These are phyloP conservation scores for Stenogyne calaminthoides DNA, from an alignment of 305 asterid genomes.

Conservation along the genomic window DNA sequence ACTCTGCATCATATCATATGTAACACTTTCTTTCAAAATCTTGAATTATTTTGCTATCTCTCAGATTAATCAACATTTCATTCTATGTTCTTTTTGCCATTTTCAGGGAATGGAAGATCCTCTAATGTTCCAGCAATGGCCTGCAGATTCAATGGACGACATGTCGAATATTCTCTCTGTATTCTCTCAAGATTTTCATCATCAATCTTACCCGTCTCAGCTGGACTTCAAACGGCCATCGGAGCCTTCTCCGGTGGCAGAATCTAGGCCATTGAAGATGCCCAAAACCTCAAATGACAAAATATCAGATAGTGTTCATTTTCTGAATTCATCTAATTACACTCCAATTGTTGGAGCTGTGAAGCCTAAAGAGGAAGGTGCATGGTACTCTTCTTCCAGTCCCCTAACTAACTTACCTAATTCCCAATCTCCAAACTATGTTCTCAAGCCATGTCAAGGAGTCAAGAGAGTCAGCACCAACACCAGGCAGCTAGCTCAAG, in stretches of 20 bases:
- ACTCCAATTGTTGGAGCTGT: slow-evolving; percentile 28
- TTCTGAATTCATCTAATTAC: neutral
- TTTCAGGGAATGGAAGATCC: slow-evolving; percentile 54
- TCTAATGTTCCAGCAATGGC: slow-evolving; percentile 49
- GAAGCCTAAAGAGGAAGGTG: slow-evolving; percentile 39
- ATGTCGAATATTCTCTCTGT: slow-evolving; percentile 28
- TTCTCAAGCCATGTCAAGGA: slow-evolving; percentile 45
- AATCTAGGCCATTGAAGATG: slow-evolving; percentile 43
- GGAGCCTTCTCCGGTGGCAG: slow-evolving; percentile 21
- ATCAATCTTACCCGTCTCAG: slow-evolving; percentile 17
- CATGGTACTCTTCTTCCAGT: slow-evolving; percentile 33
- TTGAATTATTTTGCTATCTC: neutral
- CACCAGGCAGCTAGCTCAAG: slow-evolving; percentile 38
- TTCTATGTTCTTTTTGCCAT: neutral
- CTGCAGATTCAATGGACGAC: slow-evolving; percentile 34
- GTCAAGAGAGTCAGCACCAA: slow-evolving; percentile 41
- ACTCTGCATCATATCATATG: neutral
- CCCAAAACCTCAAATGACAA: slow-evolving; percentile 33
- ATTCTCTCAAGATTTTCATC: slow-evolving; percentile 35
- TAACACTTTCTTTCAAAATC: neutral
- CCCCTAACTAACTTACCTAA: neutral
- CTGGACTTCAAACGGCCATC: slow-evolving; percentile 41
- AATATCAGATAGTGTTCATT: neutral
- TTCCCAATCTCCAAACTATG: slow-evolving; percentile 36
- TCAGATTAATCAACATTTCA: neutral